Percentiles rank a stretch among this genome's conserved stretches.
Conservation (phyloP, 108 stramenopile species). For the Stephanodiscus minutulus region DNA sequence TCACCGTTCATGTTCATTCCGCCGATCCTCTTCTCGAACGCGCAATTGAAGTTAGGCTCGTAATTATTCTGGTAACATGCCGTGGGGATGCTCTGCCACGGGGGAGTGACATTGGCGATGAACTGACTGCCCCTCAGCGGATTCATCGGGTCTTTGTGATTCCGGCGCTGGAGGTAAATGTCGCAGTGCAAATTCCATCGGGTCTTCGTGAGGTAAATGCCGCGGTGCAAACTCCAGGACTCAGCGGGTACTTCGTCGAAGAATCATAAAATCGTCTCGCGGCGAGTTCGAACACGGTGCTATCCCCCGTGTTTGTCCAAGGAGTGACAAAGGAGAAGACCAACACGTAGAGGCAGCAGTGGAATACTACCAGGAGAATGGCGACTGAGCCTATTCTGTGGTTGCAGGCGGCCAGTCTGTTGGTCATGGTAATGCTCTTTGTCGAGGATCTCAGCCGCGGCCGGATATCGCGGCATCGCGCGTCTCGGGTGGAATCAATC, state of each 20-base stretch:
- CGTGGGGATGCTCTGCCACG: not conserved
- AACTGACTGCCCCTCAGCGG: not conserved
- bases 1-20: conserved; percentile 25
- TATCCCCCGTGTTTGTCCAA: too few relatives aligned
- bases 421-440: too few relatives aligned
- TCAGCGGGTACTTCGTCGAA: conserved; percentile 32
- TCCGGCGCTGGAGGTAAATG: not conserved
- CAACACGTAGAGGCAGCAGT: too few relatives aligned
- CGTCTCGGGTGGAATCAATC: too few relatives aligned
- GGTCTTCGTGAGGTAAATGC: too few relatives aligned
- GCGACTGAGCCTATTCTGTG: too few relatives aligned
- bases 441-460: too few relatives aligned
- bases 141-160: not conserved
- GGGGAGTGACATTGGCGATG: not conserved
- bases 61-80: conserved; percentile 17
- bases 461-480: too few relatives aligned
- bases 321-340: too few relatives aligned
- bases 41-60: conserved; percentile 58
- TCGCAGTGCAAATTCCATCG: conserved; percentile 3
- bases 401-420: too few relatives aligned
- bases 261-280: conserved; percentile 24
- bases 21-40: conserved; percentile 44
- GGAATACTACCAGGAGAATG: too few relatives aligned
- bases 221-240: too few relatives aligned
- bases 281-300: not conserved